Conservation (phyloP, 2,329 filamentous ascomycete genomes). For the Dothiorella sarmentorum region DNA sequence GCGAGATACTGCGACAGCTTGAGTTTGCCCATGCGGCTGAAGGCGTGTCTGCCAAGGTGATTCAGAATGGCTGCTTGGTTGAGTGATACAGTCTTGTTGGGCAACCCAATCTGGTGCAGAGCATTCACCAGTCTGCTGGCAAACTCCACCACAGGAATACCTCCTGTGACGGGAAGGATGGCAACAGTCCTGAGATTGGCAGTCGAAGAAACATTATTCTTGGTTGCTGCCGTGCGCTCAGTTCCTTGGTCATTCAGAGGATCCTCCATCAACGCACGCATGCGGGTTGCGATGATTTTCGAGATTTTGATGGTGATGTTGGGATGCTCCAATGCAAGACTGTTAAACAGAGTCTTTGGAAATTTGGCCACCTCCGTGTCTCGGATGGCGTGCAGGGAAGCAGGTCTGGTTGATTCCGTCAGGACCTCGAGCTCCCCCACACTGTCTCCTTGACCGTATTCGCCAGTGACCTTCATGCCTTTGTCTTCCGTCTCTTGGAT, state of each 20-base stretch:
- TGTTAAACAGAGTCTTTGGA: slow-evolving; percentile 94
- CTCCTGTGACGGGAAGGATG: slow-evolving; percentile 83
- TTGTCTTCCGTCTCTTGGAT: slow-evolving; percentile 79
- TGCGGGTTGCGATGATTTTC: slow-evolving; percentile 93
- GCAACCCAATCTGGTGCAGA: slow-evolving; percentile 80
- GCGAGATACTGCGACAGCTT: slow-evolving; percentile 95
- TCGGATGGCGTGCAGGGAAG: slow-evolving; percentile 89
- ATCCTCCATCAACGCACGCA: slow-evolving; percentile 84
- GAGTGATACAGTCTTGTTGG: slow-evolving; percentile 84
- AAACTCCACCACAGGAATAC: slow-evolving; percentile 93
- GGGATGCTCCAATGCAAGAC: slow-evolving; percentile 91
- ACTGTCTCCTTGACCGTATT: slow-evolving; percentile 96
- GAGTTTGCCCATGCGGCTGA: slow-evolving; percentile 94
- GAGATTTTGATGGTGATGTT: slow-evolving; percentile 99
- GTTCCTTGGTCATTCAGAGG: slow-evolving; percentile 64
- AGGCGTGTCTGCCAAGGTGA: slow-evolving; percentile 91
- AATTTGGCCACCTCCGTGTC: slow-evolving; percentile 97
- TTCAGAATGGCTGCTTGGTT: slow-evolving; percentile 93
- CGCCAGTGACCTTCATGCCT: slow-evolving; percentile 79
- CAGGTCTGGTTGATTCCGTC: slow-evolving; percentile 87
- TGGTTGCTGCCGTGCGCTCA: slow-evolving; percentile 57
- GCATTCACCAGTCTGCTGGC: slow-evolving; percentile 85
- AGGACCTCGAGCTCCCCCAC: slow-evolving; percentile 96
- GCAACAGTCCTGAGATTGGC: slow-evolving; percentile 91
- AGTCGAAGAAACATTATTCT: slow-evolving; percentile 72